These are phyloP conservation scores for Pugionium cornutum DNA, from an alignment of 345 rosid genomes.

Conservation along the genomic window DNA sequence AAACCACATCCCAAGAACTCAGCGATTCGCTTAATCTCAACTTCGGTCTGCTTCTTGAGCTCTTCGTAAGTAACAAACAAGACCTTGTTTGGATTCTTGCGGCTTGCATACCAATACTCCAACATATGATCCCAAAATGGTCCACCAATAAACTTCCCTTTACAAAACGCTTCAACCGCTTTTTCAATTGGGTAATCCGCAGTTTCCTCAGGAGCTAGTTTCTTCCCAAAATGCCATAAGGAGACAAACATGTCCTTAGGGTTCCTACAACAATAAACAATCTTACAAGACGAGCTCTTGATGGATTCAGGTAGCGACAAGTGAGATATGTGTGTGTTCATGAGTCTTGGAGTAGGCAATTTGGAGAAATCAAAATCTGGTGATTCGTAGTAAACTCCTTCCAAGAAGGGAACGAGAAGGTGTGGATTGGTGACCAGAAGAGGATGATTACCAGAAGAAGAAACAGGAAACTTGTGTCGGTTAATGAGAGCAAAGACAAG, in stretches of 20 bases:
- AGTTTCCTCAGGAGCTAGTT: constrained; percentile 31
- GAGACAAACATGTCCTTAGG: constrained; percentile 63
- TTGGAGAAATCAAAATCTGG: constrained; percentile 25
- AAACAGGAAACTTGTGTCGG: constrained; percentile 35
- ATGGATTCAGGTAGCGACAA: constrained; percentile 45
- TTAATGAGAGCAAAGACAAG: constrained; percentile 52
- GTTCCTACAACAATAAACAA: constrained; percentile 58
- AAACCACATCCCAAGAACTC: constrained; percentile 39
- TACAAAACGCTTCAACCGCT: constrained; percentile 46
- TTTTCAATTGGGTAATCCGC: constrained; percentile 41
- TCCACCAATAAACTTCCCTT: constrained; percentile 45
- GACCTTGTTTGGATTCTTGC: constrained; percentile 26
- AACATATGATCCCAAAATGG: constrained; percentile 43
- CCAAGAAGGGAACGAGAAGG: constrained; percentile 53
- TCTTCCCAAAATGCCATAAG: constrained; percentile 59
- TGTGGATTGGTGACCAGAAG: constrained; percentile 54
- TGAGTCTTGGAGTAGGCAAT: constrained; percentile 45
- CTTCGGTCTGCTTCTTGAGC: constrained; percentile 12
- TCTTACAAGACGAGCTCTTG: constrained; percentile 44
- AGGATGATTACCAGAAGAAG: constrained; percentile 45
- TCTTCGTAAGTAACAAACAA: constrained; percentile 45
- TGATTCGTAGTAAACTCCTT: constrained; percentile 31
- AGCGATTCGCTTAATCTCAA: constrained; percentile 30
- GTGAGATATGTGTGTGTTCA: constrained; percentile 48
- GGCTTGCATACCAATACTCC: constrained; percentile 41